Evolutionary conservation across 768 basidiomycete species (phyloP).

Genomic region (Pulveroboletus frians): DNA sequence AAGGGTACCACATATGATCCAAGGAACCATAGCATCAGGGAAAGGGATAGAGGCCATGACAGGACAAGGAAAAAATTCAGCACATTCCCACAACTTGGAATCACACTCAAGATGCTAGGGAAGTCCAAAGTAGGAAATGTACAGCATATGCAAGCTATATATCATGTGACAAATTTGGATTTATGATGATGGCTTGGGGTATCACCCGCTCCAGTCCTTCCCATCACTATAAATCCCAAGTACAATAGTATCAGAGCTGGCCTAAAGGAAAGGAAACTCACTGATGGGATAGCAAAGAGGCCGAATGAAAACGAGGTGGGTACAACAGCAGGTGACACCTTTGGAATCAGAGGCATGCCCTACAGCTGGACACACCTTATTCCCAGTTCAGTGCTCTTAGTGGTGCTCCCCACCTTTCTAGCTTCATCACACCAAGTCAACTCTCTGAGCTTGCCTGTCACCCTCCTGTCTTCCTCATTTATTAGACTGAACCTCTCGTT

Average conservation of each 20-base stretch:
- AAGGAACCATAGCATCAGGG: neutral
- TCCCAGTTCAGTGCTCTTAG: neutral
- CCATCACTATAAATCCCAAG: too few species aligned
- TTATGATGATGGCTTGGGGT: too few species aligned
- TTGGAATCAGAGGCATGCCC: conserved; percentile 7
- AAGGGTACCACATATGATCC: neutral
- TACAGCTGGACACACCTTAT: conserved; percentile 24
- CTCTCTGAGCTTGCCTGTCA: neutral
- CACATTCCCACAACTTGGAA: neutral
- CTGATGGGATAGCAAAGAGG: neutral
- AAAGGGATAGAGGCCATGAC: conserved; percentile 22
- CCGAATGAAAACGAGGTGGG: conserved; percentile 7
- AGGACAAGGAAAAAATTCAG: conserved; percentile 27
- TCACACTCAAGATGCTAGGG: neutral
- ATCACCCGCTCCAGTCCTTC: too few species aligned
- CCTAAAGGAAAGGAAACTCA: too few species aligned
- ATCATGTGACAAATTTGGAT: too few species aligned
- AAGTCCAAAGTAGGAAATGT: too few species aligned
- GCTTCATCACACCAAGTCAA: too few species aligned
- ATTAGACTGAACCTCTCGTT: conserved; percentile 1
- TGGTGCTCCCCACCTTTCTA: neutral
- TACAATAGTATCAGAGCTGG: too few species aligned
- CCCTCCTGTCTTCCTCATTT: neutral
- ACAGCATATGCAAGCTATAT: too few species aligned
- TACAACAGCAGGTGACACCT: conserved; percentile 17